Percentiles rank a stretch among this genome's conserved stretches.
Conservation (phyloP, 768 basidiomycete genomes). For the Pisolithus marmoratus region DNA sequence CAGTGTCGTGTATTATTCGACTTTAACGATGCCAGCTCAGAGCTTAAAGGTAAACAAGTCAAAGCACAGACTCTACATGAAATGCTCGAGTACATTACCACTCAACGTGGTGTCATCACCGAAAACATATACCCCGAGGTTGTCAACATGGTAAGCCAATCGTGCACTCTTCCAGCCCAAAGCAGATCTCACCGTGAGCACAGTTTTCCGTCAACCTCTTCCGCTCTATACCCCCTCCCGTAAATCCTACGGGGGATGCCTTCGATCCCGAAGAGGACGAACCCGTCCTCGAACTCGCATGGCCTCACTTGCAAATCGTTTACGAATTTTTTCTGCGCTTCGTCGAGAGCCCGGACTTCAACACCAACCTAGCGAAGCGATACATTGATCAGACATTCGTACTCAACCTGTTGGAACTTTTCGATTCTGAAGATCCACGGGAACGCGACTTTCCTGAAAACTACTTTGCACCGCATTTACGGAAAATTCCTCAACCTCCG, state of each 20-base stretch:
- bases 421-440: conserved; percentile 97
- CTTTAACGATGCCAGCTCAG: conserved; percentile 95
- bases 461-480: conserved; percentile 97
- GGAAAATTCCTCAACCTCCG: conserved; percentile 99
- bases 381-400: conserved; percentile 97
- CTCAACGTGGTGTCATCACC: conserved; percentile 92
- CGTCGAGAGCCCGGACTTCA: conserved; percentile 96
- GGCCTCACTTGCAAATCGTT: conserved; percentile 99
- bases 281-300: conserved; percentile 96
- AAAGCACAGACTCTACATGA: conserved; percentile 97
- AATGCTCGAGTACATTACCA: conserved; percentile 98
- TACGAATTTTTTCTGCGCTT: conserved; percentile 99
- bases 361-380: conserved; percentile 94
- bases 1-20: conserved; percentile 98
- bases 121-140: conserved; percentile 99
- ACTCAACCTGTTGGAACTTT: conserved; percentile 92
- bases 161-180: not conserved
- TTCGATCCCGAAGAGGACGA: conserved; percentile 99
- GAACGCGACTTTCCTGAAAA: conserved; percentile 99
- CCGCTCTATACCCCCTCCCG: conserved; percentile 98
- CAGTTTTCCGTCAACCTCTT: conserved; percentile 98
- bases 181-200: conserved; percentile 5
- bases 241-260: conserved; percentile 96
- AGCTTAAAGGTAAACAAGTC: conserved; percentile 96
- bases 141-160: conserved; percentile 79